Base-by-base conservation (phyloP, 2,329 filamentous ascomycete species). In the Celoporthe dispersa region DNA sequence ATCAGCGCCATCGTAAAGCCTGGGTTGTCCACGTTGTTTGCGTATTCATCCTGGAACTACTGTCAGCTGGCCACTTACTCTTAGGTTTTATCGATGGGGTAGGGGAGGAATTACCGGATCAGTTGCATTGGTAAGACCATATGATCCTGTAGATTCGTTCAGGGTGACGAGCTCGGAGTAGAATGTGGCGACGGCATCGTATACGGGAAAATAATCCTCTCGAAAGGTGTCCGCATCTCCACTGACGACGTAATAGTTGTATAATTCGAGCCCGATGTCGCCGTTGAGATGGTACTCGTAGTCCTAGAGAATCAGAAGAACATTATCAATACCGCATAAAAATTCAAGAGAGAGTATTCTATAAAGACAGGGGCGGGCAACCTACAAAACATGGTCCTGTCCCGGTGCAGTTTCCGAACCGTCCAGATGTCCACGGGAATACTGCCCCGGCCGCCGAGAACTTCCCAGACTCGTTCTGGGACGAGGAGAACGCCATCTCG, bases 1-100 rank as follows among this genome's bases (percentile, higher is more conserved):
- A 91, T 88, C 41, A 90, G 78, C 0, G 88, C 84, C 83, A 90
- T 90, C 0, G 91, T 93, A 75, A 87, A 93, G 1, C 88, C 91
- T n/a, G 88, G 87, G 44, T 91, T 91, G 73, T 91, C 86, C 66
- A 91, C 81, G 67, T 86, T 81, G 74, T 92, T 91, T 11, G 90
- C 90, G 74, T 91, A 92, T 76, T 92, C 90, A 73, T 90, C 88
- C 82, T 8, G 4, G 1, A 25, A 2, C 0, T 5, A 51, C 1
- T 0, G 35, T 69, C 22, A 71, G 31, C 63, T 12, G 41, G 7
- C 5, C 14, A 41, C 37, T 8, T 16, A n/a, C 14, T 33, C 33
- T 19, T 14, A 1, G 8, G 11, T n/a, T 3, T 61, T 4, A 8
- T 8, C 3, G 5, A 41, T 22, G 12, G n/a, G 8, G 39, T 6